Evolutionary conservation across 202 grass and related monocot species (phyloP), one percentile per base, ranked within the genome.

Genomic region (Digitaria exilis): DNA sequence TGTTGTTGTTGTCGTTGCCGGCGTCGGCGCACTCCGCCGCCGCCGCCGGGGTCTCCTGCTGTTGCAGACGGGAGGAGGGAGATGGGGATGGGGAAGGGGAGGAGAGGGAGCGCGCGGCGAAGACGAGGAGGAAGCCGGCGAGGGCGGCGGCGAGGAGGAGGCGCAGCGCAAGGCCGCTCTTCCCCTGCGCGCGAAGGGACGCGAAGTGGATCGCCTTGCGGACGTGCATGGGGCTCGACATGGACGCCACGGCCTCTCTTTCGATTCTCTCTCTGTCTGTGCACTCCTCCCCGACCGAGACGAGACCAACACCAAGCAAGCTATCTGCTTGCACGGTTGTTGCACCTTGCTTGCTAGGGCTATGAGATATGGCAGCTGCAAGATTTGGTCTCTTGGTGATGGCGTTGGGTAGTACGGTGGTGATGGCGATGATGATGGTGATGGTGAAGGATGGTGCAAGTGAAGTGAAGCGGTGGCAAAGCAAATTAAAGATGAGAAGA

Each of bases 141-240:
- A 90, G 88, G 2, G 60, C 72, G 26, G 67, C 84, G 2, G 77
- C 77, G 43, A 95, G 19, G 58, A 93, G 65, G 31, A 91, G 44
- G 30, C 92, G 94, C 6, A 84, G 46, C 22, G 84, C 86, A 37
- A 87, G 28, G 48, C 63, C 73, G 65, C 66, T 91, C 78, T 91
- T 84, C 54, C 74, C 92, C 81, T 91, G 84, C 16, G 88, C 69
- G 76, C 91, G 94, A 73, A 95, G 92, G 68, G 92, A 75, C 7
- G 80, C 43, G 21, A 91, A 17, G 44, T 93, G 88, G 29, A 84
- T 19, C 44, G 87, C 79, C 83, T 93, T 94, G 77, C 74, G 92
- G 4, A 51, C 62, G 80, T 93, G 87, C 78, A 64, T 81, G n/a
- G 83, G 64, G 73, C 79, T 94, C 43, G 84, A 87, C 84, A 90